Base-by-base conservation (phyloP, 176 grass and related monocot species). In the Zea luxurians region DNA sequence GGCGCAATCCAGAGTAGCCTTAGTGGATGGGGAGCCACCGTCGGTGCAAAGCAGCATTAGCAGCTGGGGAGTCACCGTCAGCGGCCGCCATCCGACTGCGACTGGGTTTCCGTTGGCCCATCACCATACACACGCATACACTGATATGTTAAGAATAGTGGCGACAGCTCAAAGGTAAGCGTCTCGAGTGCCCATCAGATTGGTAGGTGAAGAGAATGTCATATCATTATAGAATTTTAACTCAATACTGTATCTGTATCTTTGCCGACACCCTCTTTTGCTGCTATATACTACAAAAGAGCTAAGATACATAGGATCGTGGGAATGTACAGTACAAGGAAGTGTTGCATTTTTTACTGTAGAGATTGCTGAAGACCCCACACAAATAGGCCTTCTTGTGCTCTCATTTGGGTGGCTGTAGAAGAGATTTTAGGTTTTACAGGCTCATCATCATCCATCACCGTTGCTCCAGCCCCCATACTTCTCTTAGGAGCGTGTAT, bases 401-500 rank as follows among this genome's bases (percentile, higher is more conserved):
- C 36, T 71, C 66, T 83, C 79, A 81, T 27, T 66, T 43, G 64
- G 48, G 37, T 18, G 42, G 7, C 76, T 57, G 17, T 61, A 73
- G 66, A 81, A 66, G 72, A 80, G 69, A 53, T 15, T 64, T 27
- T n/a, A 6, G 49, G 71, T 66, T 78, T 77, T 53, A 85, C 78
- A 85, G 12, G 61, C 34, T 62, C 36, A 65, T 42, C 61, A 34
- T 62, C 36, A 71, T 42, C 61, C 1, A 66, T 83, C 64, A 69
- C 44, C 42, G 77, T 63, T 52, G 76, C 73, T 83, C 85, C 8
- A 40, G 82, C 96, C 27, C 27, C 27, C 96, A 99, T 42, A 99
- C 89, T 86, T 95, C 75, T 48, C 85, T 82, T n/a, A 99, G 79
- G 66, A 99, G 81, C 4, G 73, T 83, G 76, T 86, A 93, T 71